Conservation (phyloP, 129 eudicot genomes). For the Ambrosia artemisiifolia region DNA sequence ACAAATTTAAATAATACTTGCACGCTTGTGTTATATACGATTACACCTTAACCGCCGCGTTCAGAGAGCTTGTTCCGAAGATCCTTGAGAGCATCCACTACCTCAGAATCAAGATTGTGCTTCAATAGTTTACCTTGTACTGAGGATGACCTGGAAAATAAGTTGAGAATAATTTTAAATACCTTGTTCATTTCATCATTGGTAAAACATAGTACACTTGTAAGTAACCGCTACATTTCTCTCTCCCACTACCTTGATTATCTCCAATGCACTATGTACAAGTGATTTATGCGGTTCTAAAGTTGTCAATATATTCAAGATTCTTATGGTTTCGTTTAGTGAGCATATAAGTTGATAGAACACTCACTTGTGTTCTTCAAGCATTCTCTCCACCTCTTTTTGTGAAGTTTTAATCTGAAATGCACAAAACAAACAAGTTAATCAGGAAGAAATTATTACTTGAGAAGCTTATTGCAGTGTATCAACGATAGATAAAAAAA, state of each 20-base stretch:
- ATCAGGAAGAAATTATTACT: neutral
- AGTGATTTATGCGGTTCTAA: too few species aligned
- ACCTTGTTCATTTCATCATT: neutral
- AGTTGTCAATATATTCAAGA: too few species aligned
- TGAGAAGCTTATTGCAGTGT: neutral
- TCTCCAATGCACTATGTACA: too few species aligned
- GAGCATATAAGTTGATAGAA: neutral
- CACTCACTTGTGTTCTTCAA: conserved; percentile 62
- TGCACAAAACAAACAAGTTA: neutral
- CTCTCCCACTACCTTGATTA: too few species aligned
- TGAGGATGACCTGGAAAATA: conserved; percentile 50
- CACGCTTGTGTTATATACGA: neutral
- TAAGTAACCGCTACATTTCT: too few species aligned
- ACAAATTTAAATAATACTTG: neutral
- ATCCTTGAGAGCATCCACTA: conserved; percentile 87
- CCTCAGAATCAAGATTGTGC: conserved; percentile 76
- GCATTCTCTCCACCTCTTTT: conserved; percentile 71
- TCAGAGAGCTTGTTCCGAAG: conserved; percentile 66
- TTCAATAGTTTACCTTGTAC: conserved; percentile 73
- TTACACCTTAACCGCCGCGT: conserved; percentile 15
- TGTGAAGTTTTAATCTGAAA: conserved; percentile 81
- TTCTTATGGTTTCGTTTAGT: neutral
- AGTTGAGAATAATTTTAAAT: neutral
- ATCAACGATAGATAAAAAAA: too few species aligned
- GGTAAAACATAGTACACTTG: too few species aligned